Conservation (phyloP, 225 moss, liverwort and hornwort species). For the Antitrichia curtipendula region DNA sequence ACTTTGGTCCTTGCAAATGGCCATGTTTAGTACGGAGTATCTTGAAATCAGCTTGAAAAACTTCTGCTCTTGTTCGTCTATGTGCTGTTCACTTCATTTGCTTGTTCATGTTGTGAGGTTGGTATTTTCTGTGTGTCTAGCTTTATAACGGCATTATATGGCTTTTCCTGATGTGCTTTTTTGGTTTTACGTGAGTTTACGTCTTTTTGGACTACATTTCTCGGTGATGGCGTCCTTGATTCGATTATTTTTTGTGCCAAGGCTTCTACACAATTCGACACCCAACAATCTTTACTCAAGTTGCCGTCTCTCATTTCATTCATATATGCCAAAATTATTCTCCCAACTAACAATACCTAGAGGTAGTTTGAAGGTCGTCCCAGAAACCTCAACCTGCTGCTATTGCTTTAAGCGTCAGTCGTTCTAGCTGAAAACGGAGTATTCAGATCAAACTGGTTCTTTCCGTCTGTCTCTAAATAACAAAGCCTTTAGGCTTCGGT, state of each 20-base stretch:
- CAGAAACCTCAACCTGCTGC: neutral
- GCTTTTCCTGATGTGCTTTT: neutral
- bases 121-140: neutral
- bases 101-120: neutral
- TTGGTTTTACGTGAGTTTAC: neutral
- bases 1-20: neutral
- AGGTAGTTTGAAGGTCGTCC: neutral
- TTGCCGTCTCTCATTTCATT: neutral
- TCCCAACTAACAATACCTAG: neutral
- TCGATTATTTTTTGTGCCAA: neutral
- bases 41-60: neutral
- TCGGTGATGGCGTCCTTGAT: neutral
- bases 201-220: neutral
- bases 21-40: neutral
- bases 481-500: neutral
- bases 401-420: neutral
- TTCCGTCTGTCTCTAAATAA: neutral
- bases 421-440: neutral
- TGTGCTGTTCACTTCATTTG: neutral
- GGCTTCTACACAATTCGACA: neutral
- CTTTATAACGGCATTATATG: neutral
- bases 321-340: neutral
- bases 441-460: neutral
- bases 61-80: neutral
- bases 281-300: neutral